phyloP scores from a whole-genome alignment of 2,329 filamentous ascomycete genomes.

The Monilinia fructicola region DNA sequence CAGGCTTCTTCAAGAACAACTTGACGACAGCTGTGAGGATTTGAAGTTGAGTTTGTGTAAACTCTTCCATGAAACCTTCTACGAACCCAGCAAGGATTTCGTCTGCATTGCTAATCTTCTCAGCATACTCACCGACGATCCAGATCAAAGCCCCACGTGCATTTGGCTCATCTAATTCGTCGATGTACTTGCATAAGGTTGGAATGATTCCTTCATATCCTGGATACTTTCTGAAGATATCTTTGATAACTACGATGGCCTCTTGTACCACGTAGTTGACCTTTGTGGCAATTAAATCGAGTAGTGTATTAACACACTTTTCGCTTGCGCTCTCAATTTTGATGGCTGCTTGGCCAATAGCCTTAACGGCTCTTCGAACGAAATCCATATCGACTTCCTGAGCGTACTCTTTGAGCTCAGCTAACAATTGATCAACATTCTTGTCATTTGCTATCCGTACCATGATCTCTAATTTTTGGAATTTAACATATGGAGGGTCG shows the following conservation, averaged over 20 bases:
- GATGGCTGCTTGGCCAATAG: conserved; percentile 96
- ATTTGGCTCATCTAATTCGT: conserved; percentile 92
- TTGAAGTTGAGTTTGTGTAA: conserved; percentile 97
- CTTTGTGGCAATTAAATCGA: conserved; percentile 94
- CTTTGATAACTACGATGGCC: conserved; percentile 97
- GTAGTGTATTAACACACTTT: conserved; percentile 88
- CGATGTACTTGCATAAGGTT: conserved; percentile 92
- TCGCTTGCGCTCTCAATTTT: conserved; percentile 96
- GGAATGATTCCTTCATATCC: conserved; percentile 98
- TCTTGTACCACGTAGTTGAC: conserved; percentile 99
- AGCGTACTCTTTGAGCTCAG: conserved; percentile 95
- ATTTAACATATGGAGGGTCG: conserved; percentile 94
- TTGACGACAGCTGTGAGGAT: conserved; percentile 97
- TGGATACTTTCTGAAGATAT: conserved; percentile 95
- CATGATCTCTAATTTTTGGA: conserved; percentile 98
- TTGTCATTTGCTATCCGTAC: conserved; percentile 96
- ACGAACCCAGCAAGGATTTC: conserved; percentile 91
- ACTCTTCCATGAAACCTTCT: conserved; percentile 92
- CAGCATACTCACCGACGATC: conserved; percentile 98
- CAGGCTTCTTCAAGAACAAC: conserved; percentile 93
- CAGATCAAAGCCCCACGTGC: conserved; percentile 91
- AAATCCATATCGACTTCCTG: conserved; percentile 99
- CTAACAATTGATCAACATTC: conserved; percentile 91
- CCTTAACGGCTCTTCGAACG: conserved; percentile 87
- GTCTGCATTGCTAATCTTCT: conserved; percentile 98